phyloP scores from a whole-genome alignment of 2,329 filamentous ascomycete species.

The Fusarium domesticum region DNA sequence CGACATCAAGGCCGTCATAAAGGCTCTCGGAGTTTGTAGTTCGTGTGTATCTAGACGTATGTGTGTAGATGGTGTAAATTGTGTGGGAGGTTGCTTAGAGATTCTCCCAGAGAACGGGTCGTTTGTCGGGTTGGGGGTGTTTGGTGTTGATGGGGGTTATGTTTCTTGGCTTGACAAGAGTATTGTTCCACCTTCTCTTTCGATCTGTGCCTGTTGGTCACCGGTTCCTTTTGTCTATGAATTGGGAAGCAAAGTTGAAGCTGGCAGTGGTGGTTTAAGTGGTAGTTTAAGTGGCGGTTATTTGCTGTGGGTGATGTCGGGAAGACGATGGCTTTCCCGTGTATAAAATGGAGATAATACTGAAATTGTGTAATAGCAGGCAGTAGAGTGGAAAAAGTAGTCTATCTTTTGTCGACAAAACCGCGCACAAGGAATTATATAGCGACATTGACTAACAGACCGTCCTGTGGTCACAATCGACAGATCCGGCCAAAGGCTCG shows the following conservation, averaged over 20 bases:
- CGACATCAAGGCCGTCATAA: constrained; percentile 33
- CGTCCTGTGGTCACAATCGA: constrained; percentile 27
- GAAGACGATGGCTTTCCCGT: background rate
- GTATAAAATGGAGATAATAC: background rate
- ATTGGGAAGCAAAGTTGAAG: constrained; percentile 8
- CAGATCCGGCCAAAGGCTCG: constrained; percentile 29
- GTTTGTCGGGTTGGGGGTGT: constrained; percentile 11
- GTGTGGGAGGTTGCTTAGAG: constrained; percentile 5
- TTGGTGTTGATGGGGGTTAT: constrained; percentile 2
- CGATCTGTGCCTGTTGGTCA: background rate
- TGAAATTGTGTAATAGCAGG: constrained; percentile 14
- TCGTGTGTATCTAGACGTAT: constrained; percentile 17
- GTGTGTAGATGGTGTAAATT: constrained; percentile 11
- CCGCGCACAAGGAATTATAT: constrained; percentile 31
- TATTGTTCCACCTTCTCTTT: constrained; percentile 17
- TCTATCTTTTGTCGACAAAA: constrained; percentile 8
- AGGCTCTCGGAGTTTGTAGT: constrained; percentile 16
- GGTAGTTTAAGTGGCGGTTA: constrained; percentile 19
- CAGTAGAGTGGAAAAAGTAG: constrained; percentile 14
- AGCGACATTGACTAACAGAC: constrained; percentile 12
- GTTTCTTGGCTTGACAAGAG: constrained; percentile 12
- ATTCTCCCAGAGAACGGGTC: constrained; percentile 13
- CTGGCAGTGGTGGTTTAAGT: constrained; percentile 6
- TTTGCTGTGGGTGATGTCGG: too few species aligned
- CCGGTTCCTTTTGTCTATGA: constrained; percentile 2